These are phyloP conservation scores for Castanea sativa DNA, from an alignment of 306 rosid species.

Conservation along the genomic window DNA sequence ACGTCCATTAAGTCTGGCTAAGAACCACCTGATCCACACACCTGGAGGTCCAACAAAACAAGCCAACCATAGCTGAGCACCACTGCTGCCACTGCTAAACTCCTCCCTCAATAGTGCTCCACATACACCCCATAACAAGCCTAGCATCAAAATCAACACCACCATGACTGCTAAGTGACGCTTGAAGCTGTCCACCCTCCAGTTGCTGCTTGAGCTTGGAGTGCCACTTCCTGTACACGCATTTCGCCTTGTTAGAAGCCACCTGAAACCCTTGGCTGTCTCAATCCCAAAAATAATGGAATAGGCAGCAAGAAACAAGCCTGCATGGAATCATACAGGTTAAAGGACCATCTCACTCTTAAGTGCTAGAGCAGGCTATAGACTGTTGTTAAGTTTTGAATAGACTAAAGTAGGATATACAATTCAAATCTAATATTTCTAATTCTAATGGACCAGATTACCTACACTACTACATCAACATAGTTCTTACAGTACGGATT, in stretches of 20 bases:
- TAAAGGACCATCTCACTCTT: not conserved
- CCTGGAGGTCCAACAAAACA: constrained; percentile 80
- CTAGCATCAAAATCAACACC: constrained; percentile 41
- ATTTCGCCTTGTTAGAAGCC: constrained; percentile 38
- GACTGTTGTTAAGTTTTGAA: not conserved
- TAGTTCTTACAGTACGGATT: not conserved
- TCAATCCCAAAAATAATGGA: constrained; percentile 67
- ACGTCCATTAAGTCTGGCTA: constrained; percentile 61
- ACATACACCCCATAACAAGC: constrained; percentile 44
- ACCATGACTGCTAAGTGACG: constrained; percentile 34
- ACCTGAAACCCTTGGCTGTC: constrained; percentile 69
- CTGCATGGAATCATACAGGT: constrained; percentile 33
- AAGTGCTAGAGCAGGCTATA: not conserved
- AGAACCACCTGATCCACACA: constrained; percentile 82
- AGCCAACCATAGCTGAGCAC: constrained; percentile 58
- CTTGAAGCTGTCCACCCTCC: constrained; percentile 41
- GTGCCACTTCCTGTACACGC: constrained; percentile 21
- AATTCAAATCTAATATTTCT: not conserved
- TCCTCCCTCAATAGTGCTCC: constrained; percentile 32
- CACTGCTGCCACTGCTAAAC: constrained; percentile 37
- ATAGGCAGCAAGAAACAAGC: constrained; percentile 65
- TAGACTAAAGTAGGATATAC: constrained; percentile 4
- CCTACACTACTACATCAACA: not conserved
- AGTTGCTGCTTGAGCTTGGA: constrained; percentile 24
- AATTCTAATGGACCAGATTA: not conserved